These are phyloP conservation scores for Diaporthe citriasiana DNA, from an alignment of 2,329 filamentous ascomycete genomes.

Conservation along the genomic window DNA sequence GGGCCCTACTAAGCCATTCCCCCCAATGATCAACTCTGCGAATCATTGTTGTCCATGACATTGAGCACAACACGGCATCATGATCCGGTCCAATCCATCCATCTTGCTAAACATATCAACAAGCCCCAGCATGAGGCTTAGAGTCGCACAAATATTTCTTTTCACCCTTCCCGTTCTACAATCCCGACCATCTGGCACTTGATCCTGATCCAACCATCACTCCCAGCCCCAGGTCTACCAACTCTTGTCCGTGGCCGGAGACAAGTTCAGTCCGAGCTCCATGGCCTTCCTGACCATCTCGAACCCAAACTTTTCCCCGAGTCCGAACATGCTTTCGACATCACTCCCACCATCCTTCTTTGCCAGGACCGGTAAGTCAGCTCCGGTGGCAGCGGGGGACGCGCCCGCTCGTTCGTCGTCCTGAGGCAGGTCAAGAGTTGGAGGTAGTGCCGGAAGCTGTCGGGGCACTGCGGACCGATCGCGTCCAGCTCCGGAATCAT, in stretches of 20 bases:
- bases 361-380: not conserved
- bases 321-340: not conserved
- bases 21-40: no score
- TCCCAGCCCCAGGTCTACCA: not conserved
- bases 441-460: not conserved
- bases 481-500: not conserved
- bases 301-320: not conserved
- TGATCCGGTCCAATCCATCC: not conserved
- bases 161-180: not conserved
- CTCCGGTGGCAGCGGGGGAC: no score
- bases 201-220: not conserved
- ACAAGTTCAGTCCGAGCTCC: not conserved
- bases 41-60: no score
- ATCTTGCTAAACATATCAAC: not conserved
- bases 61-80: not conserved
- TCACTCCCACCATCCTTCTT: no score
- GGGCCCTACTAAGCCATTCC: not conserved
- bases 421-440: not conserved
- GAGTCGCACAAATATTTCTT: not conserved
- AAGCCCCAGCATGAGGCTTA: not conserved
- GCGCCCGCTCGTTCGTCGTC: not conserved
- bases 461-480: not conserved
- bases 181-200: no score
- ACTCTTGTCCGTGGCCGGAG: not conserved
- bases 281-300: conserved; percentile 1